phyloP scores from a whole-genome alignment of 352 stramenopile species.

The Globisporangium abappressorium region DNA sequence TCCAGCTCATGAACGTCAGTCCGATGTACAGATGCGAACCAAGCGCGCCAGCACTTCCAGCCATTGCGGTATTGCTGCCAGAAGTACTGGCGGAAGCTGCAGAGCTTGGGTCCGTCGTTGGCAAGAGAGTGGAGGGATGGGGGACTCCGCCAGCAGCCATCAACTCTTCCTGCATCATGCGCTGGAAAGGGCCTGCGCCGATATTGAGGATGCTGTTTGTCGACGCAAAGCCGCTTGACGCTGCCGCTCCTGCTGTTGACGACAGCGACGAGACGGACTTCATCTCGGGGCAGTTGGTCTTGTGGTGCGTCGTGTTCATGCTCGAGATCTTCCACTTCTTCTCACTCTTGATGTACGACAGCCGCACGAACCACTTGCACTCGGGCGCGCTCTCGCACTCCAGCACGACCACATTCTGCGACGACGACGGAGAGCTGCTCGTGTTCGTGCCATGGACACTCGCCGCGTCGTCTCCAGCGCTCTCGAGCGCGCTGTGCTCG shows the following conservation, averaged over 20 bases:
- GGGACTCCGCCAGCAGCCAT: not conserved
- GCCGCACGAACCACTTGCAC: slow-evolving; percentile 77
- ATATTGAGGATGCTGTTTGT: not conserved
- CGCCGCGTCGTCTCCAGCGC: not conserved
- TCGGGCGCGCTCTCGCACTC: slow-evolving; percentile 61
- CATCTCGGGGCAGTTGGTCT: slow-evolving; percentile 45
- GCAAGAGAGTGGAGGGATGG: slow-evolving; percentile 7
- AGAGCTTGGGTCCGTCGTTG: not conserved
- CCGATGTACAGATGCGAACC: slow-evolving; percentile 40
- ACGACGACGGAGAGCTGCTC: slow-evolving; percentile 5
- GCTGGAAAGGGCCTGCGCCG: slow-evolving; percentile 24
- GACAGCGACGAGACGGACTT: not conserved
- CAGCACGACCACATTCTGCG: slow-evolving; percentile 45
- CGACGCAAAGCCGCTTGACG: not conserved
- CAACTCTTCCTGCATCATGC: slow-evolving; percentile 31
- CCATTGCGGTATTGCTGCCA: not conserved
- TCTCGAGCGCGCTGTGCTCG: slow-evolving; percentile 11
- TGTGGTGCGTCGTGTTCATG: slow-evolving; percentile 64
- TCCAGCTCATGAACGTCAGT: slow-evolving; percentile 52
- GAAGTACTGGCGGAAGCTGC: slow-evolving; percentile 5
- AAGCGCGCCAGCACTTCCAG: slow-evolving; percentile 12
- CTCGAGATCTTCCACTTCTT: slow-evolving; percentile 75
- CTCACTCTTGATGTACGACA: slow-evolving; percentile 61
- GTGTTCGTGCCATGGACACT: not conserved
- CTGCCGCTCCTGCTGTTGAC: not conserved